Evolutionary conservation across 2,329 filamentous ascomycete genomes (phyloP), one percentile per base, ranked within the genome.

Genomic region (Cadophora malorum): DNA sequence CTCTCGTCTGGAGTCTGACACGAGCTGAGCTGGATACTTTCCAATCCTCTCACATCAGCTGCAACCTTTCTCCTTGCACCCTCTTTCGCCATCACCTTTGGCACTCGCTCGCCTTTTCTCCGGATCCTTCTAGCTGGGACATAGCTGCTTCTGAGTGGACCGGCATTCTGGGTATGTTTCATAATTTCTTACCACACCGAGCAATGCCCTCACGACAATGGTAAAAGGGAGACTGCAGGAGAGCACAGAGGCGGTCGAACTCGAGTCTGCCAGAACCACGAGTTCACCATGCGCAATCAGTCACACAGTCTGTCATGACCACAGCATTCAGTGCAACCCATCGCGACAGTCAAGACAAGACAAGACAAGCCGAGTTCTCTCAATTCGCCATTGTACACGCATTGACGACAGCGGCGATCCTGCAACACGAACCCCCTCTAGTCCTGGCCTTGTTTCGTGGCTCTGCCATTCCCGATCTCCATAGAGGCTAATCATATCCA

Each of bases 361-460:
- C 41, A 16, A 19, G 12, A 64, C 16, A 23, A 56, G 59, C 41
- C 56, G 53, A 66, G 47, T 56, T 49, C 25, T 62, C 45, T 56
- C 56, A 52, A 50, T 61, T 61, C 45, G 19, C 33, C 61, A 33
- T 61, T 41, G 47, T 66, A 56, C 31, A 28, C 53, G 65, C 68
- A 70, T 66, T 65, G 55, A 67, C 41, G 49, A 65, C 47, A n/a
- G 23, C 49, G 64, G 38, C 60, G 66, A 70, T 70, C 65, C 63
- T 65, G 58, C 62, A 63, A 53, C 56, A 69, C 45, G 59, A 64
- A 28, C 59, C 56, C 65, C 47, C 55, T 38, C 60, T 50, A 52
- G 25, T 47, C 52, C 55, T 50, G 61, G 52, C 58, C 56, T 58
- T 56, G 62, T 66, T 60, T 69, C 66, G 60, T 64, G 59, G 55